phyloP scores from a whole-genome alignment of 768 basidiomycete species.

The Cubamyces lactineus region DNA sequence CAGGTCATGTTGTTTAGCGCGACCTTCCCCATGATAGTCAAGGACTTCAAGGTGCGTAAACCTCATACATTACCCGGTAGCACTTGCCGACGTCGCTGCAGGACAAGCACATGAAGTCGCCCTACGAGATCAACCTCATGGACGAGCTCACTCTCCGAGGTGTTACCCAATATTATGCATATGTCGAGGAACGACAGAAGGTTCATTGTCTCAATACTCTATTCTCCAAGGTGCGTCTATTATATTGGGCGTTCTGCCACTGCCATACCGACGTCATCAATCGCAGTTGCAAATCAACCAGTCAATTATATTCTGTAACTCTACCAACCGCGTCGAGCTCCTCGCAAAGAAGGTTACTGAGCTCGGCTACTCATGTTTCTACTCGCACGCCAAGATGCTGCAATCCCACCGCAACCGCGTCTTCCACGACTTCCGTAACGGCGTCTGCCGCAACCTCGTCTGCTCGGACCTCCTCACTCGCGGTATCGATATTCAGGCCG shows the following conservation, averaged over 20 bases:
- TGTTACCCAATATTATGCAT: conserved; percentile 99
- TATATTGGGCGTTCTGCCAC: background rate
- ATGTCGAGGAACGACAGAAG: conserved; percentile 98
- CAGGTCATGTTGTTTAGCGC: conserved; percentile 99
- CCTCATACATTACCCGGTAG: conserved; percentile 1
- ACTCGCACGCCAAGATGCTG: conserved; percentile 99
- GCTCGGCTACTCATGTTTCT: conserved; percentile 99
- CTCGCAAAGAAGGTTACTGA: conserved; percentile 99
- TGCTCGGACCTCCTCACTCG: conserved; percentile 97
- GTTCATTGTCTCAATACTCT: conserved; percentile 99
- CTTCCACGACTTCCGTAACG: conserved; percentile 99
- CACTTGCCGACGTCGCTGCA: conserved; percentile 35
- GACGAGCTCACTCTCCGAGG: conserved; percentile 98
- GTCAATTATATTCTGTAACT: conserved; percentile 99
- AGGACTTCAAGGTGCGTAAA: conserved; percentile 88
- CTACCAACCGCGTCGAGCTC: conserved; percentile 98
- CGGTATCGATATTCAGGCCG: conserved; percentile 99
- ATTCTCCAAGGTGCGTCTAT: conserved; percentile 83
- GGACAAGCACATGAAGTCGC: conserved; percentile 96
- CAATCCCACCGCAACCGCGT: conserved; percentile 99
- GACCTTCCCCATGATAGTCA: conserved; percentile 98
- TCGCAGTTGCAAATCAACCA: conserved; percentile 98
- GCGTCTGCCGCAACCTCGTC: conserved; percentile 97
- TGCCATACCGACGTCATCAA: conserved; percentile 1
- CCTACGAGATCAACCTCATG: conserved; percentile 99